phyloP scores from a whole-genome alignment of 768 basidiomycete species.

The Leccinum variicolor region DNA sequence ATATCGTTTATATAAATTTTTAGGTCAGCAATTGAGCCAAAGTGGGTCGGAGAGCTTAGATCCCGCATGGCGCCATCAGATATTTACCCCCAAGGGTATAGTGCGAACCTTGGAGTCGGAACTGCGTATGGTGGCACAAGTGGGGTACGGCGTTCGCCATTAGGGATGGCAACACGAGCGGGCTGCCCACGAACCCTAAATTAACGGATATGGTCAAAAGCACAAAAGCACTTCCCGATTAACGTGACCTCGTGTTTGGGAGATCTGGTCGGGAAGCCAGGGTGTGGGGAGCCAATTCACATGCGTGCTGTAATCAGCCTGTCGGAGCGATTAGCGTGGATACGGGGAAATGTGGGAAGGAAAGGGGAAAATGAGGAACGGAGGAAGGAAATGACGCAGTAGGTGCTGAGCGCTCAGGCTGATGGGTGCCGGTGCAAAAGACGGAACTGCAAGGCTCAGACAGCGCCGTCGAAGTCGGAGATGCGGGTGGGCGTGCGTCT shows the following conservation, averaged over 20 bases:
- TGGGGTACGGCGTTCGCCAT: conserved; percentile 24
- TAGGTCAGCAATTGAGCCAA: not conserved
- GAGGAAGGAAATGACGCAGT: conserved; percentile 8
- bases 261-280: conserved; percentile 24
- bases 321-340: conserved; percentile 17
- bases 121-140: conserved; percentile 2
- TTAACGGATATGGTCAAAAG: conserved; percentile 28
- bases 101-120: conserved; percentile 12
- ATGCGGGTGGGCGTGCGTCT: conserved; percentile 8
- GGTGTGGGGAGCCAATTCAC: conserved; percentile 5
- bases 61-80: conserved; percentile 17
- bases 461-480: conserved; percentile 26
- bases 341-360: conserved; percentile 2
- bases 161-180: conserved; percentile 11
- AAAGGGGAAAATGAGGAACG: conserved; percentile 7
- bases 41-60: conserved; percentile 18
- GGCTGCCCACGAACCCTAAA: conserved; percentile 27
- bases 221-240: conserved; percentile 26
- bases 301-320: conserved; percentile 16
- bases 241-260: conserved; percentile 17
- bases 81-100: conserved; percentile 12
- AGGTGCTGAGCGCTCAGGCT: not conserved
- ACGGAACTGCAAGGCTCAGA: conserved; percentile 1
- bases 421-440: not conserved
- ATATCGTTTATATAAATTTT: not conserved